Evolutionary conservation across 2,329 filamentous ascomycete genomes (phyloP).

Genomic region (Colletotrichum kahawae): DNA sequence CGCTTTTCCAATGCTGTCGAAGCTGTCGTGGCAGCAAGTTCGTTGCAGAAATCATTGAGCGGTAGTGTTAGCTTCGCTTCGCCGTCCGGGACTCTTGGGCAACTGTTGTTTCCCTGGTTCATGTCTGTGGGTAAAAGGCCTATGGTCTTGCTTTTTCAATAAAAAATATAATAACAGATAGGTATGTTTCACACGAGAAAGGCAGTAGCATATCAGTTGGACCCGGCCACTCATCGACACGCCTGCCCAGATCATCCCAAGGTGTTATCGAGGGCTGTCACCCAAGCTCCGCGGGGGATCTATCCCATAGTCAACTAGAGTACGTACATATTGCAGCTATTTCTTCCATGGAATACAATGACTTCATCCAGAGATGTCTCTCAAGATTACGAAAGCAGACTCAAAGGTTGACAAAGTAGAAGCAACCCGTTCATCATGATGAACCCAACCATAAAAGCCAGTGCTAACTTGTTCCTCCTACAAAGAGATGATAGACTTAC

Average conservation of each 20-base stretch:
- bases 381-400: background rate
- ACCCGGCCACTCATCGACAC: rapidly evolving
- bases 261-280: background rate
- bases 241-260: background rate
- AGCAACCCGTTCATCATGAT: background rate
- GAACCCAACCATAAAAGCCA: background rate
- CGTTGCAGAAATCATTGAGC: background rate
- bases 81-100: background rate
- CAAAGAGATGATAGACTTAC: background rate
- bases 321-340: too few species aligned
- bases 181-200: too few species aligned
- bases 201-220: background rate
- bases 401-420: background rate
- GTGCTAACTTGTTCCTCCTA: background rate
- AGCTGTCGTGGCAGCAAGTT: background rate
- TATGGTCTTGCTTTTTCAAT: too few species aligned
- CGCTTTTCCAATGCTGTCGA: background rate
- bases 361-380: background rate
- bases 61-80: rapidly evolving
- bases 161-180: too few species aligned
- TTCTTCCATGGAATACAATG: too few species aligned
- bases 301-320: background rate
- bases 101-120: rapidly evolving
- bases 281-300: background rate
- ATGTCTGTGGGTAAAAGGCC: rapidly evolving